A percentile compares a stretch with the other conserved stretches of the same genome.
Evolutionary conservation across 2,329 filamentous ascomycete species (phyloP).

Genomic region (Monilinia laxa): DNA sequence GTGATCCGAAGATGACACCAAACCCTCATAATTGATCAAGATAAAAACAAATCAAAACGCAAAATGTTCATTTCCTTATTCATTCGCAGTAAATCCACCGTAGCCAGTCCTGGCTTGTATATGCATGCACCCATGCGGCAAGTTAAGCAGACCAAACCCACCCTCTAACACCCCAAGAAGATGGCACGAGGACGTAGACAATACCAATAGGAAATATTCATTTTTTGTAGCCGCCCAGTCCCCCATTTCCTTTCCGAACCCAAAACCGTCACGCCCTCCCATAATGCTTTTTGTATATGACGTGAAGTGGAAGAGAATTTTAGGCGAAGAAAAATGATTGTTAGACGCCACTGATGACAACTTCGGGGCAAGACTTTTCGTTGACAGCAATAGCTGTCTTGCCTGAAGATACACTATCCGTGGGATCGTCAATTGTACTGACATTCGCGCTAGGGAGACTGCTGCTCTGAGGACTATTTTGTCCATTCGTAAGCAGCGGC

Average conservation of each 20-base stretch:
- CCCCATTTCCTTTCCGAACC: conserved; percentile 17
- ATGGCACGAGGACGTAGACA: not conserved
- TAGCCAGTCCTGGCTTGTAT: conserved; percentile 19
- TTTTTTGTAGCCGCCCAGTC: conserved; percentile 16
- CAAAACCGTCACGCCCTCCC: conserved; percentile 22
- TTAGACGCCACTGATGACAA: conserved; percentile 37
- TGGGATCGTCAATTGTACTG: conserved; percentile 46
- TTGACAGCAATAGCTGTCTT: conserved; percentile 29
- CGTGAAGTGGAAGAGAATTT: conserved; percentile 22
- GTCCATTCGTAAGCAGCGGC: conserved; percentile 65
- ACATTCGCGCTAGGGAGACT: conserved; percentile 63
- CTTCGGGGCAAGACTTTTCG: conserved; percentile 33
- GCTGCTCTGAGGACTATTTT: conserved; percentile 67
- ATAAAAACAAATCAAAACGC: not conserved
- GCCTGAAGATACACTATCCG: conserved; percentile 30
- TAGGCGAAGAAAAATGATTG: conserved; percentile 8
- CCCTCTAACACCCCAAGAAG: conserved; percentile 16
- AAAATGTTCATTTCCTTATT: not conserved
- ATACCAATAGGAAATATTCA: conserved; percentile 20
- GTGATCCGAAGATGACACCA: not conserved
- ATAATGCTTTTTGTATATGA: conserved; percentile 24
- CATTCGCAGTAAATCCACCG: conserved; percentile 11
- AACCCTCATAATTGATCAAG: conserved; percentile 9
- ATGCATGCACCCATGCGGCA: conserved; percentile 19
- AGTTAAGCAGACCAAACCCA: conserved; percentile 13